Evolutionary conservation across 2,329 filamentous ascomycete species (phyloP).

Genomic region (Diplodia mutila): DNA sequence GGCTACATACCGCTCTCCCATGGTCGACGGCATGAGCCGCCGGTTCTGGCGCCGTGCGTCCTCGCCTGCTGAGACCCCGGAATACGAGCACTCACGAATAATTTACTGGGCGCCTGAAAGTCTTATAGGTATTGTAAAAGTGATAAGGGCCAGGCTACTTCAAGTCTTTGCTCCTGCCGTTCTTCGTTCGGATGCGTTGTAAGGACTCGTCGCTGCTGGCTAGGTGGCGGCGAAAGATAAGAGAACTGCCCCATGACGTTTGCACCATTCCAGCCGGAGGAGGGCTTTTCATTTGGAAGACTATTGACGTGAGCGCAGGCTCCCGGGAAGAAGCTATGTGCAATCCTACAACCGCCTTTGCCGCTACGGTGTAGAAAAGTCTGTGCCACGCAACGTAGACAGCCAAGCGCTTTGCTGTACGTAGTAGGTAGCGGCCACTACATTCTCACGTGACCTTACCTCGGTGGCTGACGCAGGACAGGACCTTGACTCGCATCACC

Average conservation of each 20-base stretch:
- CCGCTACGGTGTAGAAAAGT: conserved; percentile 1
- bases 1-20: background rate
- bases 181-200: background rate
- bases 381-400: conserved; percentile 18
- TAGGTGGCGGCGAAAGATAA: background rate
- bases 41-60: background rate
- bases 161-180: background rate
- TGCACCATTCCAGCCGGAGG: background rate
- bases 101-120: background rate
- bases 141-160: background rate
- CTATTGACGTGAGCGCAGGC: background rate
- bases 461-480: background rate
- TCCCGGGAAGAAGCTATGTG: background rate
- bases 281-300: background rate
- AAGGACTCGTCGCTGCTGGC: background rate
- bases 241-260: background rate
- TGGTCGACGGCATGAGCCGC: background rate
- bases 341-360: background rate
- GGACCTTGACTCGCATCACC: conserved; percentile 12
- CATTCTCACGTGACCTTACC: too few species aligned
- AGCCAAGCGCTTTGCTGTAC: background rate
- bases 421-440: too few species aligned
- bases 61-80: background rate
- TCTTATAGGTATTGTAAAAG: background rate
- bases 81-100: background rate